These are phyloP conservation scores for Citrus hindsii DNA, from an alignment of 345 rosid species.

Conservation along the genomic window DNA sequence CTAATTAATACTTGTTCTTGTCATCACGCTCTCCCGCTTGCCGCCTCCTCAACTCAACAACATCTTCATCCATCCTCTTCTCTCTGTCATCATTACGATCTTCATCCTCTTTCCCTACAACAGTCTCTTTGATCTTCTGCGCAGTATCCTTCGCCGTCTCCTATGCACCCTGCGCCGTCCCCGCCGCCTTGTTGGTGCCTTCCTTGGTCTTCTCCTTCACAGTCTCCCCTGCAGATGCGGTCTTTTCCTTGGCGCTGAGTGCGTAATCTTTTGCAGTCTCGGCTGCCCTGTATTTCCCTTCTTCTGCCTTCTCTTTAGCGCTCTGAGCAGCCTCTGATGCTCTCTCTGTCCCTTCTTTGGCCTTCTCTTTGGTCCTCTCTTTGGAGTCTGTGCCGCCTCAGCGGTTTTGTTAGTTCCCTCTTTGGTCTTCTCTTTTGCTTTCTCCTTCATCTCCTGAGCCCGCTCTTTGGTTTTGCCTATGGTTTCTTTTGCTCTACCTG, in stretches of 20 bases:
- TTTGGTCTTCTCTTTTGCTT: constrained; percentile 18
- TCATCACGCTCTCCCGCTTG: background rate
- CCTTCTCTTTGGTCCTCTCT: constrained; percentile 25
- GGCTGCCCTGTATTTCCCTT: background rate
- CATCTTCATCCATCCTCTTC: constrained; percentile 24
- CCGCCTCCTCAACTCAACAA: constrained; percentile 7
- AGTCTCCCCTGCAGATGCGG: background rate
- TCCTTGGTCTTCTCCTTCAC: constrained; percentile 22
- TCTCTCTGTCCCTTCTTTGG: constrained; percentile 12
- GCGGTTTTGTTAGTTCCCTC: constrained; percentile 8
- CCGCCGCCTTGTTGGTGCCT: constrained; percentile 20
- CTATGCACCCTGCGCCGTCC: constrained; percentile 27
- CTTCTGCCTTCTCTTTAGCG: constrained; percentile 18
- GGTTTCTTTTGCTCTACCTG: background rate
- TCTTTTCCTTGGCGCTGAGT: constrained; percentile 11
- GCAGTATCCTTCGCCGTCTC: constrained; percentile 30
- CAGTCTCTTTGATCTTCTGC: constrained; percentile 42
- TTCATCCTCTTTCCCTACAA: constrained; percentile 26
- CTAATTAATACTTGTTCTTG: background rate
- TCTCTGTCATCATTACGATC: background rate
- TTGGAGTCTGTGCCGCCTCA: background rate
- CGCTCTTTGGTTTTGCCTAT: constrained; percentile 14
- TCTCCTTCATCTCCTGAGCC: constrained; percentile 20
- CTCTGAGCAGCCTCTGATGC: constrained; percentile 9
- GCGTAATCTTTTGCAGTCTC: constrained; percentile 15